Base-by-base conservation (phyloP, 225 moss, liverwort and hornwort genomes). In the Anthoceros angustus region DNA sequence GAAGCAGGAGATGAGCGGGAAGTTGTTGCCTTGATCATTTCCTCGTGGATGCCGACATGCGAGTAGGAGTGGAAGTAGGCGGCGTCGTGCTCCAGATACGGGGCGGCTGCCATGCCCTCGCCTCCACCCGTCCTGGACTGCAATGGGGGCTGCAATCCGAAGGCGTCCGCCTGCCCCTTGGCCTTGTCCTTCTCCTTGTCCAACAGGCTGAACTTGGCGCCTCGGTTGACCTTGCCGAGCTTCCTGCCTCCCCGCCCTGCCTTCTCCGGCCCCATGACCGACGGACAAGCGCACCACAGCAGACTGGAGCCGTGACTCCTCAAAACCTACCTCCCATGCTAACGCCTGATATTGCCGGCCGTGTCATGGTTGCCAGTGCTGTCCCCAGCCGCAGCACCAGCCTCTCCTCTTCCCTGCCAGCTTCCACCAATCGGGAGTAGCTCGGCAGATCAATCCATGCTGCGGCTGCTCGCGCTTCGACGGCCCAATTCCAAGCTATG, bases 31-130 rank as follows among this genome's bases (percentile, higher is more conserved):
- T 95, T 95, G 63, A 91, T 91, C 95, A 95, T 95, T 70, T 95
- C 95, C 71, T 95, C 95, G 72, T 95, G 95, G 72, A 95, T 86
- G 64, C 95, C 91, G 60, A 95, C 85, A 67, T 95, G 91, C 21
- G 95, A 86, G 74, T 95, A 95, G 38, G 95, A 85, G 41, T 88
- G 95, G 42, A 95, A 95, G 72, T 95, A 95, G n/a, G 95, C 95
- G 41, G 85, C 86, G 79, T 95, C 95, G 41, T 95, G 86, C n/a
- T 95, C 95, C 49, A 75, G 72, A 67, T 80, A 74, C 66, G 63
- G 65, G 60, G 76, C 66, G 39, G 70, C 40, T 0, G 84, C 80
- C n/a, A 77, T 61, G 50, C 80, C 78, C 66, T 80, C 86, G 68
- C 71, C 76, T 10, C 74, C 63, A 21, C 74, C 50, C 32, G 74